Base-by-base conservation (phyloP, 2,329 filamentous ascomycete species). In the Pseudogymnoascus sp. region DNA sequence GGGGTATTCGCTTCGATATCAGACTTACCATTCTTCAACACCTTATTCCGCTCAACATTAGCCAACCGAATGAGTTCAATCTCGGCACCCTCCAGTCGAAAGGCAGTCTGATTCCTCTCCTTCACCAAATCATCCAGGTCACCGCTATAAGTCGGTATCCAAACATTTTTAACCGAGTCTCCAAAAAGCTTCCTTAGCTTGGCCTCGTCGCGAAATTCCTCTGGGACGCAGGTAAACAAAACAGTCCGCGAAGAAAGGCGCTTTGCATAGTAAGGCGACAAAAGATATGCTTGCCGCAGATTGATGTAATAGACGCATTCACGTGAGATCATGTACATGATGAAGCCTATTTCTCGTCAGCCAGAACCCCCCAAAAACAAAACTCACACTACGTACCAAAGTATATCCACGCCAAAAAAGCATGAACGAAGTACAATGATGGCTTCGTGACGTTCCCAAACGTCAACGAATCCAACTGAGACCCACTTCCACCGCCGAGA, bases 271-370 rank as follows among this genome's bases (percentile, higher is more conserved):
- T 84, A 76, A n/a, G 85, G 86, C 4, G 85, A 86, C 62, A 88
- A 76, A 28, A 86, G 80, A 74, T 88, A 89, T 0, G 86, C 87
- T 75, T 89, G 87, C 62, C 86, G 83, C 62, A 89, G 72, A 66
- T 87, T 88, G 75, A 89, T 87, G 70, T 85, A 87, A 78, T 82
- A 89, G 61, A 89, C 81, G 69, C 80, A 81, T 73, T 89, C 87
- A 60, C 87, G 78, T 16, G 85, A 86, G 59, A 89, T 80, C 70
- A 85, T 84, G 73, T 84, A 88, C 72, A 89, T 82, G 63, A 89
- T 78, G 70, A 89, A 89, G 38, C 77, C 72, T 72, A 31, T 28
- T 11, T 5, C 8, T 8, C 4, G 46, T 53, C 8, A 53, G 46
- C n/a, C 14, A 31, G 7, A 28, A 38, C 4, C 14, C 28, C 6